Evolutionary conservation across 305 asterid genomes (phyloP).

Genomic region (Fraxinus sp.): DNA sequence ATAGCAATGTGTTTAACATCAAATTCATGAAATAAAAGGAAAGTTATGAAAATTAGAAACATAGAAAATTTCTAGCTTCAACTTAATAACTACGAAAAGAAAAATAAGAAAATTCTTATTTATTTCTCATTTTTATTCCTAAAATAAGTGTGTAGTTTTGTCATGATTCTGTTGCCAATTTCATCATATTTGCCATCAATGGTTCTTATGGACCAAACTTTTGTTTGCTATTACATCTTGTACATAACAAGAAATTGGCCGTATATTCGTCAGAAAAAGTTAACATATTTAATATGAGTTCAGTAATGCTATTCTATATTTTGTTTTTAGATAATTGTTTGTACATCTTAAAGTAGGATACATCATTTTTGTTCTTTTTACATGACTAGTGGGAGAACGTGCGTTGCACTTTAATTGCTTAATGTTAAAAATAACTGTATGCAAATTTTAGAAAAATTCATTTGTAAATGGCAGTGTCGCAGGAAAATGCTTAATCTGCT

Average conservation of each 20-base stretch:
- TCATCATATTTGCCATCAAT: not conserved
- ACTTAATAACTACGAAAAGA: not conserved
- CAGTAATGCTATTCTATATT: not conserved
- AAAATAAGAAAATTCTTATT: not conserved
- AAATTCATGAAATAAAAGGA: not conserved
- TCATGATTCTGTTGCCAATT: not conserved
- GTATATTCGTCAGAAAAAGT: not conserved
- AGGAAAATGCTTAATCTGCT: too few relatives aligned
- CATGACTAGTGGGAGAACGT: not conserved
- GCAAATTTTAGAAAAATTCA: too few relatives aligned
- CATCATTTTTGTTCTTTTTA: not conserved
- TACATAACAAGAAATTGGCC: not conserved
- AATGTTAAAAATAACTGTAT: too few relatives aligned
- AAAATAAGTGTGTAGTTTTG: not conserved
- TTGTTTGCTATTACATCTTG: not conserved
- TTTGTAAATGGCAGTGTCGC: too few relatives aligned
- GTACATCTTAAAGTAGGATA: not conserved
- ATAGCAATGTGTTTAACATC: not conserved
- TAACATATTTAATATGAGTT: not conserved
- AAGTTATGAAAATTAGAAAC: not conserved
- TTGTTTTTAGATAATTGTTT: not conserved
- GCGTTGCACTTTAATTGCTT: too few relatives aligned
- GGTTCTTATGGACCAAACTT: not conserved
- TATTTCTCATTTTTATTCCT: not conserved
- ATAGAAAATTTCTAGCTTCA: not conserved